Evolutionary conservation across 2,329 filamentous ascomycete genomes (phyloP).

Genomic region (Lasiodiplodia sp.): DNA sequence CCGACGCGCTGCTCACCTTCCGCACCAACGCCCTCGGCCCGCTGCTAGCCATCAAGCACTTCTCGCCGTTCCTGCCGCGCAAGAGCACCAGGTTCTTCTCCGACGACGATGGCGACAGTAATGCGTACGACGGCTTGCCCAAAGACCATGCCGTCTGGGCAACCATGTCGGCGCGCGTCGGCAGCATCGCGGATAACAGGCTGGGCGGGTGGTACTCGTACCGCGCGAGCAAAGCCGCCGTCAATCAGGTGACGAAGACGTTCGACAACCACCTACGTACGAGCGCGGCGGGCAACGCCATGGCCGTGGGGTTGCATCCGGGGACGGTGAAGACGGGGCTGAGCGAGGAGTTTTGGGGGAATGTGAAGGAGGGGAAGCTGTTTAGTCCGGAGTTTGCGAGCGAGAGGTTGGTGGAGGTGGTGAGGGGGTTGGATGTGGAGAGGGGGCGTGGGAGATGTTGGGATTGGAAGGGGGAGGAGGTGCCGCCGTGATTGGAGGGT

Average conservation of each 20-base stretch:
- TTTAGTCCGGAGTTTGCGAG: slow-evolving; percentile 73
- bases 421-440: slow-evolving; percentile 63
- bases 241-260: slow-evolving; percentile 74
- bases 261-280: slow-evolving; percentile 72
- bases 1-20: slow-evolving; percentile 71
- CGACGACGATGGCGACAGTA: slow-evolving; percentile 26
- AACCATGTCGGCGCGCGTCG: slow-evolving; percentile 81
- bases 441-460: slow-evolving; percentile 52
- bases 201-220: slow-evolving; percentile 85
- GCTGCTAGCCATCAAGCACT: slow-evolving; percentile 79
- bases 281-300: slow-evolving; percentile 66
- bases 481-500: slow-evolving; percentile 40
- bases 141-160: slow-evolving; percentile 67
- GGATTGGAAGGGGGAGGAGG: slow-evolving; percentile 50
- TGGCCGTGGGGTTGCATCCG: slow-evolving; percentile 77
- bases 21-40: slow-evolving; percentile 77
- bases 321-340: slow-evolving; percentile 81
- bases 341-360: slow-evolving; percentile 75
- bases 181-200: slow-evolving; percentile 74
- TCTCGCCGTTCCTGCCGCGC: slow-evolving; percentile 71
- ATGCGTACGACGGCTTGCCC: slow-evolving; percentile 47
- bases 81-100: slow-evolving; percentile 55
- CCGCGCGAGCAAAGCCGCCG: slow-evolving; percentile 76
- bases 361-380: slow-evolving; percentile 67
- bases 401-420: slow-evolving; percentile 68